Percentiles rank a stretch among this genome's conserved stretches.
Evolutionary conservation across 2,329 filamentous ascomycete species (phyloP).

Genomic region (Colletotrichum australisinense): DNA sequence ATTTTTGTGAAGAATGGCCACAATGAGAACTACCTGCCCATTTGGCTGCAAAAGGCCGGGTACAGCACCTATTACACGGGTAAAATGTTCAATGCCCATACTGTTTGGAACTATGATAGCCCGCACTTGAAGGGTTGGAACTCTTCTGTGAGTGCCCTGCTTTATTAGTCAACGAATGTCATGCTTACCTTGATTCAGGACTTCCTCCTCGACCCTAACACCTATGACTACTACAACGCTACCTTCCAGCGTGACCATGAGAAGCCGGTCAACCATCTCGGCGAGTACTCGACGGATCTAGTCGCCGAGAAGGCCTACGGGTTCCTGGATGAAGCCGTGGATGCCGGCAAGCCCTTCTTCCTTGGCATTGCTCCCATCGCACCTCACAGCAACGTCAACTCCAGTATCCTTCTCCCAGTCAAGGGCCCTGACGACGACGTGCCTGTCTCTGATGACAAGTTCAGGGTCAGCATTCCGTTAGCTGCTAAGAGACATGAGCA

Average conservation of each 20-base stretch:
- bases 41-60: constrained; percentile 62
- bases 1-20: constrained; percentile 62
- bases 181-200: constrained; percentile 37
- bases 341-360: constrained; percentile 65
- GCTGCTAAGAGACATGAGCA: constrained; percentile 66
- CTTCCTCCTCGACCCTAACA: constrained; percentile 73
- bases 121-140: constrained; percentile 68
- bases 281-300: constrained; percentile 63
- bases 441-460: constrained; percentile 65
- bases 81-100: constrained; percentile 66
- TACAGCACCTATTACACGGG: constrained; percentile 66
- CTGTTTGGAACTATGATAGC: constrained; percentile 59
- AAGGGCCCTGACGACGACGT: constrained; percentile 65
- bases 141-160: constrained; percentile 49
- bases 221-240: constrained; percentile 75
- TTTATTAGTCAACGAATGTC: accelerated
- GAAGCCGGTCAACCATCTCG: constrained; percentile 52
- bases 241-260: constrained; percentile 71
- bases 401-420: constrained; percentile 58
- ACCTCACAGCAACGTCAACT: constrained; percentile 44
- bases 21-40: constrained; percentile 61
- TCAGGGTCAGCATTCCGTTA: constrained; percentile 36
- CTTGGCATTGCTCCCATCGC: constrained; percentile 62
- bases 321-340: constrained; percentile 71
- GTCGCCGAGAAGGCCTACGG: constrained; percentile 68